Percentiles rank a stretch among this genome's conserved stretches.
Conservation (phyloP, 2,329 filamentous ascomycete genomes). For the Aureobasidium sp. region DNA sequence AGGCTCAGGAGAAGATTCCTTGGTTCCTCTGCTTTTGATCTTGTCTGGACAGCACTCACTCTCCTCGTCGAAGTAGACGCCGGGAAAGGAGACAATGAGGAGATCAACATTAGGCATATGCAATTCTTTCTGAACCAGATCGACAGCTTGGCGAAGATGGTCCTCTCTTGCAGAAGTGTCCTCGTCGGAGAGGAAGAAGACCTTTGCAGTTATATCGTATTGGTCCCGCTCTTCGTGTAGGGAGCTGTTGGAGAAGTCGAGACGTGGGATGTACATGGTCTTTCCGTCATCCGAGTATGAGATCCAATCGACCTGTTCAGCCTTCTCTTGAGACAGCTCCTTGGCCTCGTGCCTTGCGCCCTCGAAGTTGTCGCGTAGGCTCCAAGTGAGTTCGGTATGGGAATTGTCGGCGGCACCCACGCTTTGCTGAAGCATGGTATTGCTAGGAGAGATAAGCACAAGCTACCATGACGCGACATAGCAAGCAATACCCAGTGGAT, state of each 20-base stretch:
- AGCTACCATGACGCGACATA: slow-evolving; percentile 10
- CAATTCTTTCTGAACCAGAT: slow-evolving; percentile 73
- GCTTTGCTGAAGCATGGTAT: slow-evolving; percentile 77
- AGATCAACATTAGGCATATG: slow-evolving; percentile 71
- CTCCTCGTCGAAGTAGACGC: slow-evolving; percentile 86
- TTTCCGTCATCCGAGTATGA: slow-evolving; percentile 44
- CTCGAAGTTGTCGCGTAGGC: slow-evolving; percentile 72
- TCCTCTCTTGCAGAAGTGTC: slow-evolving; percentile 45
- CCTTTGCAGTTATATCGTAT: slow-evolving; percentile 92
- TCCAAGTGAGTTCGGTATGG: slow-evolving; percentile 86
- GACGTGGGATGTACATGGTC: slow-evolving; percentile 66
- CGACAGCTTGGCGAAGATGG: slow-evolving; percentile 71
- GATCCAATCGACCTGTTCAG: slow-evolving; percentile 53
- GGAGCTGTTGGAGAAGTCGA: slow-evolving; percentile 64
- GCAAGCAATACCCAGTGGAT: slow-evolving; percentile 66
- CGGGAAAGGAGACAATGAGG: slow-evolving; percentile 87
- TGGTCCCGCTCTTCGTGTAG: slow-evolving; percentile 73
- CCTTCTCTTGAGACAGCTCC: slow-evolving; percentile 18
- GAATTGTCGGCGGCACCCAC: slow-evolving; percentile 58
- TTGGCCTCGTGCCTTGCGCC: slow-evolving; percentile 15
- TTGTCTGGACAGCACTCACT: slow-evolving; percentile 70
- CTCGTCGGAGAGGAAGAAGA: slow-evolving; percentile 75
- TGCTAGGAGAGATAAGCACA: slow-evolving; percentile 43
- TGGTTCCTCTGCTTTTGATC: slow-evolving; percentile 31
- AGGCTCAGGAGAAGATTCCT: slow-evolving; percentile 47